Conservation (phyloP, 208 protist species). For the Paratrypanosoma confusum region DNA sequence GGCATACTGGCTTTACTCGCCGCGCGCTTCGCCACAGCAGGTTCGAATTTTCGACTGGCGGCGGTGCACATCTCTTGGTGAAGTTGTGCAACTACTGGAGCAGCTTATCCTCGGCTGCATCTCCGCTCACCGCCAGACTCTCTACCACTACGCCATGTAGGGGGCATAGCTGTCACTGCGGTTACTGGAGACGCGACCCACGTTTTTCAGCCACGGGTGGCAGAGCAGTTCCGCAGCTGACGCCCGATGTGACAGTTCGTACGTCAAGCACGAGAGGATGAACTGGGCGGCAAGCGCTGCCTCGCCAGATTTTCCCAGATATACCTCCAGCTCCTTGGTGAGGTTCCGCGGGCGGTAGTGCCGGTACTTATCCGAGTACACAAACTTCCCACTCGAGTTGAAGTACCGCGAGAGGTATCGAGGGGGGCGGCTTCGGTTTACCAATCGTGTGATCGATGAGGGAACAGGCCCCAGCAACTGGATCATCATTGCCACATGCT, state of each 20-base stretch:
- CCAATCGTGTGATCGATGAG: constrained; percentile 29
- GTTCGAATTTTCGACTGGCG: too few species aligned
- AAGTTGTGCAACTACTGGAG: too few species aligned
- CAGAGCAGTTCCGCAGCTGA: constrained; percentile 35
- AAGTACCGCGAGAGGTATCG: constrained; percentile 56
- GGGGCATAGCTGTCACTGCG: too few species aligned
- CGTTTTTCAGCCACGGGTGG: constrained; percentile 39
- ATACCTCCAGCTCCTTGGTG: constrained; percentile 37
- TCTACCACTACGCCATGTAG: too few species aligned
- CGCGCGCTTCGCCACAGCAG: too few species aligned
- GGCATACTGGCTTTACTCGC: too few species aligned
- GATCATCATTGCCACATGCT: constrained; percentile 78
- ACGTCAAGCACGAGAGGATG: constrained; percentile 49
- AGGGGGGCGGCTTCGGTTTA: constrained; percentile 16
- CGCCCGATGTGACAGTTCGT: constrained; percentile 48
- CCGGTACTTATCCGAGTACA: constrained; percentile 38
- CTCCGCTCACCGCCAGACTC: too few species aligned
- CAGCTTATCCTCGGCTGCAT: too few species aligned
- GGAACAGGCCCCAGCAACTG: constrained; percentile 64
- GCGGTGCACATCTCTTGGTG: too few species aligned
- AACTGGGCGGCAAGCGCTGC: constrained; percentile 29
- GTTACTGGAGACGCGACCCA: constrained; percentile 7
- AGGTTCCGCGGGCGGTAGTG: constrained; percentile 29
- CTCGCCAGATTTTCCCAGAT: constrained; percentile 19
- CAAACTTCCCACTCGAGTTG: constrained; percentile 38